A percentile compares a stretch with the other conserved stretches of the same genome.
Evolutionary conservation across 805 yeast genomes (phyloP).

Genomic region (Saturnispora gosingensis): DNA sequence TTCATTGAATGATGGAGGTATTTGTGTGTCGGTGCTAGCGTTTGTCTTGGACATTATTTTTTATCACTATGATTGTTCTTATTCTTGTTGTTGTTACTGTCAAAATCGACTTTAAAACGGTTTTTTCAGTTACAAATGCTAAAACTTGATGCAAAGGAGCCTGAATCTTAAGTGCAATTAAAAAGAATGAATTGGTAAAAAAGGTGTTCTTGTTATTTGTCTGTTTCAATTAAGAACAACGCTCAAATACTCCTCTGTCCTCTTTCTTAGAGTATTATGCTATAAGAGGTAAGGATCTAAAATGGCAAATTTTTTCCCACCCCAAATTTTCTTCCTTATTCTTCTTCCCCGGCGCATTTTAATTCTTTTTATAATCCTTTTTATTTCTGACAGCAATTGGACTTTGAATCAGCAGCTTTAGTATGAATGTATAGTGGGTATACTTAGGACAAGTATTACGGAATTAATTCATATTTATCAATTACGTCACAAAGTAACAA

Average conservation of each 20-base stretch:
- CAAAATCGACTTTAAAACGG: neutral
- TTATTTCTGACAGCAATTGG: neutral
- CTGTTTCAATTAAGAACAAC: neutral
- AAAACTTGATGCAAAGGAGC: neutral
- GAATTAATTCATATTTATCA: too few relatives aligned
- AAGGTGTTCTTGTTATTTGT: neutral
- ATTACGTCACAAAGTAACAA: too few relatives aligned
- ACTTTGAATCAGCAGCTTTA: neutral
- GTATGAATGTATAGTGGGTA: too few relatives aligned
- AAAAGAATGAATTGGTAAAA: neutral
- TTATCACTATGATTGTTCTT: neutral
- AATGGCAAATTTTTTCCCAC: neutral
- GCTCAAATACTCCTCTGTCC: neutral
- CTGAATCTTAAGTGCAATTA: too few relatives aligned
- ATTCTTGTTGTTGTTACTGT: neutral
- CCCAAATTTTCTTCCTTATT: neutral
- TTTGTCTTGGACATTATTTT: neutral
- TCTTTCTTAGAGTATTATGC: neutral
- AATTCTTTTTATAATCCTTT: neutral
- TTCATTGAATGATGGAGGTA: constrained; percentile 10
- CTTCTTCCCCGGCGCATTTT: neutral
- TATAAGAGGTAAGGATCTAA: neutral
- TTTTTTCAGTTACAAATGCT: neutral
- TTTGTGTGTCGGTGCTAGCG: neutral
- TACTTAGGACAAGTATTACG: too few relatives aligned